Base-by-base conservation (phyloP, 2,329 filamentous ascomycete genomes). In the Aspergillus sp. region DNA sequence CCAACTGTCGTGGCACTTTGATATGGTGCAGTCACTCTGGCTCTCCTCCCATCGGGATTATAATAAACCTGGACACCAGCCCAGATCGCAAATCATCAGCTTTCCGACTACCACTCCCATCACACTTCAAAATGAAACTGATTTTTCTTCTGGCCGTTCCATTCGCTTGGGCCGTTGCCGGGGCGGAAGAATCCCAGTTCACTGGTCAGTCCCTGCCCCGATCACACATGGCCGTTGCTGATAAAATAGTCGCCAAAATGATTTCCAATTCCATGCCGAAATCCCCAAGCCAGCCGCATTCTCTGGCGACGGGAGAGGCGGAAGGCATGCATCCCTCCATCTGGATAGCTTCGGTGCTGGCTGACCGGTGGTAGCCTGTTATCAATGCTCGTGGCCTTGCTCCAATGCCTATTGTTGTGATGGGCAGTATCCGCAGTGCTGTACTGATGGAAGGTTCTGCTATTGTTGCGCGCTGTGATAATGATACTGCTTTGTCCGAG, bases 391-490 rank as follows among this genome's bases (percentile, higher is more conserved):
- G 1, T 17, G 29, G 6, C 38, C 38, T 6, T 41, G 38, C 8
- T 41, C 38, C 11, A 8, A 32, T 5, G 38, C 35, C 5, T 32
- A 38, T 5, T 41, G 38, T 20, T 41, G 38, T 31, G 35, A 35
- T 24, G 38, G 38, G 14, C 29, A 27, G 15, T 38, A 32, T 19
- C 32, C 35, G 8, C 38, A 41, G 27, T 40, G 38, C n/a, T 40
- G 38, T n/a, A 32, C 38, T 4, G 38, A 40, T 17, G 38, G 38
- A 5, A 8, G 15, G 8, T 32, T 35, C 22, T 41, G 35, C 11
- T 41, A 41, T 16, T 41, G 38, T 19, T 41, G 38, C 19, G 5
- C 19, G 6, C 6, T 15, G 32, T 25, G 24, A 11, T n/a, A 14
- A 26, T 26, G n/a, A n/a, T n/a, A n/a, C n/a, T n/a, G n/a, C n/a